A percentile compares a stretch with the other conserved stretches of the same genome.
phyloP scores from a whole-genome alignment of 2,329 filamentous ascomycete genomes.

The Leptoxyphium fumago region DNA sequence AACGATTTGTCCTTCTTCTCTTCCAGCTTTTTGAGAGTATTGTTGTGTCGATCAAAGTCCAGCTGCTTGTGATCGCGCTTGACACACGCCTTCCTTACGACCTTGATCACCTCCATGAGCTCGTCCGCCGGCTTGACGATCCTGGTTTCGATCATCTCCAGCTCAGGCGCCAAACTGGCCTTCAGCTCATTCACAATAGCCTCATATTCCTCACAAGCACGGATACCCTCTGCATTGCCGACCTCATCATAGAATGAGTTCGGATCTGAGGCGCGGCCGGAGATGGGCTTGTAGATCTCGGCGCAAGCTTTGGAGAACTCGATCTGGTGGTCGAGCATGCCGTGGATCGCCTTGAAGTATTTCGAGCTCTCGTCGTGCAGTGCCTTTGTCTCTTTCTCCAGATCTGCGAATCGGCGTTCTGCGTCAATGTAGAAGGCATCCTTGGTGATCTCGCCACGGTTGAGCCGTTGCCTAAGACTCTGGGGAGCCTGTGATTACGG shows the following conservation, averaged over 20 bases:
- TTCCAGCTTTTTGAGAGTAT: constrained; percentile 78
- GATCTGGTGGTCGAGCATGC: constrained; percentile 95
- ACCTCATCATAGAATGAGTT: constrained; percentile 58
- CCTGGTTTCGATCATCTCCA: constrained; percentile 92
- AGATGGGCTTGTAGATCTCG: constrained; percentile 97
- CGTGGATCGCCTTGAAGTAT: constrained; percentile 95
- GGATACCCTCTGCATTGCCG: constrained; percentile 84
- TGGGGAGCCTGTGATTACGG: constrained; percentile 55
- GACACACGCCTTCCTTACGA: constrained; percentile 70
- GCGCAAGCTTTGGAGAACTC: constrained; percentile 93
- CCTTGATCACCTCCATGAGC: constrained; percentile 85
- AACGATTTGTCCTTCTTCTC: constrained; percentile 94
- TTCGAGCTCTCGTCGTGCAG: constrained; percentile 94
- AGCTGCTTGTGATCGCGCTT: constrained; percentile 97
- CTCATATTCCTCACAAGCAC: constrained; percentile 94
- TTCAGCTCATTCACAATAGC: constrained; percentile 78
- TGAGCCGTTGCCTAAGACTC: constrained; percentile 81
- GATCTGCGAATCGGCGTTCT: constrained; percentile 82
- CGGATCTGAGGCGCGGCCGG: constrained; percentile 85
- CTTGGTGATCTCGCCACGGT: constrained; percentile 88
- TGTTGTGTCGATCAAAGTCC: constrained; percentile 80
- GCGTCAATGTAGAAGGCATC: constrained; percentile 90
- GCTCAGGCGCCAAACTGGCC: constrained; percentile 72
- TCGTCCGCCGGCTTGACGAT: constrained; percentile 89
- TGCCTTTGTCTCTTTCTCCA: constrained; percentile 92